phyloP scores from a whole-genome alignment of 1,139 yeast species.

The Yamadazyma aaseri region DNA sequence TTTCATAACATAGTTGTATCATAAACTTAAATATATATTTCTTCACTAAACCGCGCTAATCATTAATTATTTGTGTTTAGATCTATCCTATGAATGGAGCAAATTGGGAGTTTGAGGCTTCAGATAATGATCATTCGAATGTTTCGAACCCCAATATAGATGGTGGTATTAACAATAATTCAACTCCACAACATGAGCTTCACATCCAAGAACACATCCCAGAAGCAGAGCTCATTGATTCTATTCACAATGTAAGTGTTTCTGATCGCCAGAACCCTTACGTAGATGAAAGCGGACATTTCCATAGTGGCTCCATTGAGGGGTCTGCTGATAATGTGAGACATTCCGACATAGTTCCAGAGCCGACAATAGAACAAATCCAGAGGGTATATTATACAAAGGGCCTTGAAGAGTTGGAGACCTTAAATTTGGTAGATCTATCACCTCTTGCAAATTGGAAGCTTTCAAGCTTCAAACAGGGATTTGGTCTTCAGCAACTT shows the following conservation, averaged over 20 bases:
- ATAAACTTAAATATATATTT: no score
- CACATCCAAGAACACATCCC: constrained; percentile 35
- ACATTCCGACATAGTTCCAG: constrained; percentile 18
- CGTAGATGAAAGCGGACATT: constrained; percentile 17
- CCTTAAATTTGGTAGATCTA: constrained; percentile 62
- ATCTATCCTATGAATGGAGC: not conserved
- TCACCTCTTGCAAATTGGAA: constrained; percentile 87
- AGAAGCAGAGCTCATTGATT: constrained; percentile 34
- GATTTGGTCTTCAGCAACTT: constrained; percentile 67
- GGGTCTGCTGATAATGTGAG: constrained; percentile 14
- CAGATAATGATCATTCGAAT: not conserved
- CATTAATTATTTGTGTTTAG: no score
- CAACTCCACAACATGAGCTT: constrained; percentile 27
- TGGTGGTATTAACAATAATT: not conserved
- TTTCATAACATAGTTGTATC: not conserved
- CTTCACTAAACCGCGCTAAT: no score
- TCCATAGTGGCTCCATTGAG: constrained; percentile 11
- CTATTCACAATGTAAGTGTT: constrained; percentile 24
- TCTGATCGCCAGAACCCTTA: constrained; percentile 16
- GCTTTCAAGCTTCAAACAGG: constrained; percentile 72
- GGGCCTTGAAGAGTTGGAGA: constrained; percentile 59
- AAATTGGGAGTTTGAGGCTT: constrained; percentile 3
- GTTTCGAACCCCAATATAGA: not conserved
- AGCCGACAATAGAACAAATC: constrained; percentile 37
- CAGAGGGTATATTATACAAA: constrained; percentile 43